A percentile compares a stretch with the other conserved stretches of the same genome.
These are phyloP conservation scores for Cryptococcus neoformans DNA, from an alignment of 1,284 basidiomycete genomes.

Conservation along the genomic window DNA sequence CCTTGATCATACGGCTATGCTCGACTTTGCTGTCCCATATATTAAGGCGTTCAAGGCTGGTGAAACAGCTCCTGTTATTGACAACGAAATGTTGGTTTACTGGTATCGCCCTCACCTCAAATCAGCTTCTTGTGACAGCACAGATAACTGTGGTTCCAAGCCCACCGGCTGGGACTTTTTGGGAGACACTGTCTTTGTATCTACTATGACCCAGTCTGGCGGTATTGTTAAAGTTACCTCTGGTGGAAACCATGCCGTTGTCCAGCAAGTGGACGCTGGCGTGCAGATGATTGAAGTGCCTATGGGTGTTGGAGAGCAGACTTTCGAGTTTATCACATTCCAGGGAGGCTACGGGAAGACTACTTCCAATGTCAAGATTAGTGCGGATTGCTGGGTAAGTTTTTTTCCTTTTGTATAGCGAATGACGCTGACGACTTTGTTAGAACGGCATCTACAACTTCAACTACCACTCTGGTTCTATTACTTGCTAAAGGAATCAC, in stretches of 20 bases:
- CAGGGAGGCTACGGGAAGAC: conserved; percentile 15
- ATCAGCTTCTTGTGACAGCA: conserved; percentile 39
- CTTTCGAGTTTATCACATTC: conserved; percentile 26
- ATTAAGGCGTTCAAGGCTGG: conserved; percentile 48
- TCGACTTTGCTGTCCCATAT: conserved; percentile 46
- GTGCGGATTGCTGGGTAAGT: conserved; percentile 39
- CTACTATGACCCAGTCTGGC: conserved; percentile 36
- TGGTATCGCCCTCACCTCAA: conserved; percentile 49
- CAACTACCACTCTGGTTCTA: conserved; percentile 41
- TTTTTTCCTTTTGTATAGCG: not conserved
- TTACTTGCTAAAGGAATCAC: conserved; percentile 12
- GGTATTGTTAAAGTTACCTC: conserved; percentile 42
- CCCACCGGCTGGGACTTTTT: conserved; percentile 39
- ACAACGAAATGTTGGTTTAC: conserved; percentile 42
- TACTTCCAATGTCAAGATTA: conserved; percentile 19
- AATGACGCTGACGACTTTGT: not conserved
- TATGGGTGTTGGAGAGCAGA: conserved; percentile 40
- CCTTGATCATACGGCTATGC: conserved; percentile 43
- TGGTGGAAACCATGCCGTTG: conserved; percentile 30
- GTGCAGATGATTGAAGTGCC: conserved; percentile 36
- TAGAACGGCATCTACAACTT: conserved; percentile 47
- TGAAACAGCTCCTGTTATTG: conserved; percentile 24
- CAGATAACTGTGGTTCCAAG: conserved; percentile 41
- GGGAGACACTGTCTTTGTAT: conserved; percentile 43
- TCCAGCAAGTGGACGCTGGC: conserved; percentile 28